Conservation (phyloP, 306 rosid genomes). For the Glycine soja region DNA sequence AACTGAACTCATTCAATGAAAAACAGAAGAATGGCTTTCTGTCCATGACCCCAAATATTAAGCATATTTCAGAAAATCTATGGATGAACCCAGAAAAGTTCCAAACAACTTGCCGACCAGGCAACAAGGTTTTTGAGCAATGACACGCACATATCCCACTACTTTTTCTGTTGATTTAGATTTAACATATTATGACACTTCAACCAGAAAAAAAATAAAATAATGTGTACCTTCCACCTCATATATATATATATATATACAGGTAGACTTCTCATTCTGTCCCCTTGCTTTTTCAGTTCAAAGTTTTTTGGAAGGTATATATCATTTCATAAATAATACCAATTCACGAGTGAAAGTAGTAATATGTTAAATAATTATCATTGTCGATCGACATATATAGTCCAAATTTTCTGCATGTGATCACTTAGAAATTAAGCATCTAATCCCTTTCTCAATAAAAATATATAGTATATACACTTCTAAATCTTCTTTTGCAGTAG, state of each 20-base stretch:
- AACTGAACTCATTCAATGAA: constrained; percentile 36
- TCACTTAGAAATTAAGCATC: constrained; percentile 34
- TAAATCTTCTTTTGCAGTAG: constrained; percentile 32
- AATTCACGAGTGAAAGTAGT: not conserved
- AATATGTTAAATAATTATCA: constrained; percentile 29
- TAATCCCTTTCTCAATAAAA: constrained; percentile 17
- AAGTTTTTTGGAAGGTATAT: constrained; percentile 43
- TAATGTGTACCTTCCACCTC: constrained; percentile 45
- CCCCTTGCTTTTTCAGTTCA: constrained; percentile 42
- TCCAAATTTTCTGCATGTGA: constrained; percentile 40
- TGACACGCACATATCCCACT: constrained; percentile 47
- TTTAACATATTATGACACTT: constrained; percentile 47
- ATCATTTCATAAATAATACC: constrained; percentile 32
- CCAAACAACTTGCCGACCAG: constrained; percentile 43
- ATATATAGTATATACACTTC: not conserved
- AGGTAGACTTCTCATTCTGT: constrained; percentile 40
- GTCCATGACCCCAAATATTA: constrained; percentile 24
- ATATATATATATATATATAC: not conserved
- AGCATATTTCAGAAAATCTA: not conserved
- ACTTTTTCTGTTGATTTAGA: constrained; percentile 42
- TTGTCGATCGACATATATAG: not conserved
- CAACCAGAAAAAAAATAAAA: constrained; percentile 31
- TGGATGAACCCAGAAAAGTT: constrained; percentile 48
- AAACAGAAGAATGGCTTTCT: not conserved
- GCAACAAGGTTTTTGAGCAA: constrained; percentile 42